A percentile compares a stretch with the other conserved stretches of the same genome.
Evolutionary conservation across 495 filamentous ascomycete genomes (phyloP).

Genomic region (Podospora conica): DNA sequence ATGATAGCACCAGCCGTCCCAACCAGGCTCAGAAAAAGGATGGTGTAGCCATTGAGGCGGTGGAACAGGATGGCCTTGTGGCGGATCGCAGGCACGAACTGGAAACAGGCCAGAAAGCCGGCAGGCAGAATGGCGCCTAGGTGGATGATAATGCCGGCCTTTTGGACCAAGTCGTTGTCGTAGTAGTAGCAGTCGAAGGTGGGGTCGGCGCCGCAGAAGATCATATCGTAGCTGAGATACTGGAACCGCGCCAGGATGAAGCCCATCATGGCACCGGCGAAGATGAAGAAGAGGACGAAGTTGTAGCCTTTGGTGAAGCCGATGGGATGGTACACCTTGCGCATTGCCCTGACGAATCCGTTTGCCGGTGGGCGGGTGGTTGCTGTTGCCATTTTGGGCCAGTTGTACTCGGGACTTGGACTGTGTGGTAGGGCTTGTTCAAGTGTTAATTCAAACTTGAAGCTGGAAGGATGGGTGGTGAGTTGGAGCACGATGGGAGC

Average conservation of each 20-base stretch:
- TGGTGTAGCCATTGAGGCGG: slow-evolving; percentile 48
- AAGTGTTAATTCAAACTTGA: background rate
- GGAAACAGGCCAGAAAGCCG: slow-evolving; percentile 40
- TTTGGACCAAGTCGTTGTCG: slow-evolving; percentile 19
- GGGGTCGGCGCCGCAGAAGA: slow-evolving; percentile 12
- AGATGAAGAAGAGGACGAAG: slow-evolving; percentile 34
- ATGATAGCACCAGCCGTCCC: slow-evolving; percentile 40
- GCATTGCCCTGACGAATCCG: background rate
- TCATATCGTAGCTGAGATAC: slow-evolving; percentile 30
- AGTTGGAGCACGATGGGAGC: too few species aligned
- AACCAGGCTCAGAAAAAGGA: slow-evolving; percentile 39
- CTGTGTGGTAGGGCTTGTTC: background rate
- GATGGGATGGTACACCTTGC: slow-evolving; percentile 24
- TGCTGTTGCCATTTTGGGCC: background rate
- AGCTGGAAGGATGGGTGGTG: too few species aligned
- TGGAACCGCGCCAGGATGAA: slow-evolving; percentile 33
- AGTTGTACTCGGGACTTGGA: background rate
- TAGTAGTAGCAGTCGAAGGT: slow-evolving; percentile 49
- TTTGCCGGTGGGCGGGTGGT: slow-evolving; percentile 1
- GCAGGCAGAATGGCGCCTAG: slow-evolving; percentile 43
- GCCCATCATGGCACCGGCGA: slow-evolving; percentile 28
- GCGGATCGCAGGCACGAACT: slow-evolving; percentile 50
- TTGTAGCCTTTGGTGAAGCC: slow-evolving; percentile 36
- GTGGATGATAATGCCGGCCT: slow-evolving; percentile 45
- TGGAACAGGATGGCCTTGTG: slow-evolving; percentile 42